These are phyloP conservation scores for Solanum piurae DNA, from an alignment of 257 asterid genomes.

Conservation along the genomic window DNA sequence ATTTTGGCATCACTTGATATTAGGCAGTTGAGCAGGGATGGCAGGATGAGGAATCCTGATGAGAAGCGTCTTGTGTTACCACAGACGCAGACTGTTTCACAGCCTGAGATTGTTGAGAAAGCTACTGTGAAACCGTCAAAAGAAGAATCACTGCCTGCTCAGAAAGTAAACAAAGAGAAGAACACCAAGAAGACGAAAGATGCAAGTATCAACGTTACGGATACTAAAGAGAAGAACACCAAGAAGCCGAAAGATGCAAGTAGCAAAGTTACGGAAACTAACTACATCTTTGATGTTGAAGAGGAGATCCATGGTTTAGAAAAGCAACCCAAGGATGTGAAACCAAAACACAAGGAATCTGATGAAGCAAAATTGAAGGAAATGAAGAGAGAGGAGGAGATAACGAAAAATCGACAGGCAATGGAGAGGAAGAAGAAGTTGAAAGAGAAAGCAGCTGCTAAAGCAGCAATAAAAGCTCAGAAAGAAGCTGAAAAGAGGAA, in stretches of 20 bases:
- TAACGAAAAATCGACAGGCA: slow-evolving; percentile 57
- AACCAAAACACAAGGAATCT: slow-evolving; percentile 25
- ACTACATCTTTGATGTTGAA: slow-evolving; percentile 12
- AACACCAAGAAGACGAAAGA: slow-evolving; percentile 26
- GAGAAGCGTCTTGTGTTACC: slow-evolving; percentile 54
- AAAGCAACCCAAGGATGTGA: slow-evolving; percentile 19
- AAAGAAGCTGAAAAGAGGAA: slow-evolving; percentile 98
- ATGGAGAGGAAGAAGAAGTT: slow-evolving; percentile 73
- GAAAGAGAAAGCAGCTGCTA: slow-evolving; percentile 76
- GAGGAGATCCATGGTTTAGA: slow-evolving; percentile 22
- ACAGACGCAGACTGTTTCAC: slow-evolving; percentile 20
- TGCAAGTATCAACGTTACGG: slow-evolving; percentile 14
- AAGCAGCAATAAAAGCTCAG: slow-evolving; percentile 64
- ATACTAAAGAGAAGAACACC: slow-evolving; percentile 2
- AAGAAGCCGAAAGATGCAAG: slow-evolving; percentile 25
- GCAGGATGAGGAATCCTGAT: slow-evolving; percentile 52
- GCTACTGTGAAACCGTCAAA: slow-evolving; percentile 25
- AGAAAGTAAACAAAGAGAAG: background rate
- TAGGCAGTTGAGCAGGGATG: slow-evolving; percentile 68
- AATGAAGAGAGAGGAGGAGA: slow-evolving; percentile 65
- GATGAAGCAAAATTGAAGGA: slow-evolving; percentile 65
- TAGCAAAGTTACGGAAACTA: slow-evolving; percentile 12
- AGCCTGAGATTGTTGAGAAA: slow-evolving; percentile 26
- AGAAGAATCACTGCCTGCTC: slow-evolving; percentile 22
- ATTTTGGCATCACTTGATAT: slow-evolving; percentile 57